Base-by-base conservation (phyloP, 148 eudicot species). In the Dysphania ambrosioides region DNA sequence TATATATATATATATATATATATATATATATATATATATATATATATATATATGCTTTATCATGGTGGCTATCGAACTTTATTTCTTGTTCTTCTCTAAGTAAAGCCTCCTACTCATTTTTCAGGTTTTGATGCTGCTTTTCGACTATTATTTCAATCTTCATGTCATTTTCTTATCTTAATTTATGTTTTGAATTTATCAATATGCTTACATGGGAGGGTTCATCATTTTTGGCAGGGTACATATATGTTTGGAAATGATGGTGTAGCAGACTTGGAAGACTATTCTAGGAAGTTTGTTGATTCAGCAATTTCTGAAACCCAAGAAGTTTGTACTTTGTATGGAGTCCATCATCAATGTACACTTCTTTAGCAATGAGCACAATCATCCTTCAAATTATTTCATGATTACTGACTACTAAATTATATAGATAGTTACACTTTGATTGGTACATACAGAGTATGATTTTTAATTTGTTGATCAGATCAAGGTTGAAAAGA, bases 271-370 rank as follows among this genome's bases (percentile, higher is more conserved):
- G 72, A 79, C 66, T 78, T 87, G 86, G 96, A 92, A 73, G 81
- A 90, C 63, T 66, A 87, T 78, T 66, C 85, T 11, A 92, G 66
- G 70, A 84, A 74, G 72, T 82, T 86, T 82, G 87, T 85, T 41
- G 83, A 82, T 83, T 86, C 93, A 38, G 96, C 90, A 9, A 90
- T 92, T 93, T 57, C 66, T 55, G 86, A 86, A 82, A 96, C 97
- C 30, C 88, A 88, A 78, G 77, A 75, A 13, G 84, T 90, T 68
- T 88, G n/a, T n/a, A n/a, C n/a, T n/a, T n/a, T n/a, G 67, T 66
- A 83, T 70, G 36, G 77, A 80, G 53, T 88, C 72, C 81, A 81
- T 82, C 47, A 60, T 58, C 32, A 79, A 75, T 55, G 77, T 77
- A 70, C 11, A 13, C 5, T 41, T 18, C 6, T 32, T 1, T 24